Evolutionary conservation across 1,284 basidiomycete species (phyloP).

Genomic region (Kwoniella shivajii): DNA sequence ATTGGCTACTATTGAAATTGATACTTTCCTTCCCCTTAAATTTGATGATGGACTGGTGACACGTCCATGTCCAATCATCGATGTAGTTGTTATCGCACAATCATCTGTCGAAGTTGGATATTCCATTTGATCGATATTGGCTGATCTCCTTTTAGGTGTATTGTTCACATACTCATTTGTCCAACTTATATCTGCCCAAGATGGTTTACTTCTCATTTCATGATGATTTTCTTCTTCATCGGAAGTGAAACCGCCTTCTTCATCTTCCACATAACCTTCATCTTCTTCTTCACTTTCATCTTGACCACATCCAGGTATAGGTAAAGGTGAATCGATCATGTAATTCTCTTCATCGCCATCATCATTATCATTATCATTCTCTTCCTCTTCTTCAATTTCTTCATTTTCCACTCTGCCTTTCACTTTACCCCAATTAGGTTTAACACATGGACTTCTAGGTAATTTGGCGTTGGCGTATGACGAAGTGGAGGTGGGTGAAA

Average conservation of each 20-base stretch:
- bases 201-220: too few species aligned
- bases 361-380: constrained; percentile 9
- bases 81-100: too few species aligned
- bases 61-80: not conserved
- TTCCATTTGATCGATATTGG: not conserved
- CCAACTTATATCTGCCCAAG: not conserved
- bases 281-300: constrained; percentile 19
- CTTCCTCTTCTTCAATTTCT: constrained; percentile 8
- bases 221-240: constrained; percentile 22
- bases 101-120: constrained; percentile 15
- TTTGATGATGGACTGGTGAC: not conserved
- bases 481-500: not conserved
- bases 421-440: constrained; percentile 8
- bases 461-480: constrained; percentile 1
- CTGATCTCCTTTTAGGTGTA: constrained; percentile 7
- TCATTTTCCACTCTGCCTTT: constrained; percentile 7
- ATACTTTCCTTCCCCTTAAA: constrained; percentile 13
- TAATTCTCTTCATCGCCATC: constrained; percentile 14
- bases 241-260: constrained; percentile 29
- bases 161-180: not conserved
- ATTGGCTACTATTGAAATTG: constrained; percentile 19
- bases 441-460: not conserved
- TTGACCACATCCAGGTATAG: constrained; percentile 20
- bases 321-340: constrained; percentile 17
- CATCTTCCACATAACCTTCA: constrained; percentile 28